Conservation (phyloP, 306 rosid species). For the Cajanus cajan region DNA sequence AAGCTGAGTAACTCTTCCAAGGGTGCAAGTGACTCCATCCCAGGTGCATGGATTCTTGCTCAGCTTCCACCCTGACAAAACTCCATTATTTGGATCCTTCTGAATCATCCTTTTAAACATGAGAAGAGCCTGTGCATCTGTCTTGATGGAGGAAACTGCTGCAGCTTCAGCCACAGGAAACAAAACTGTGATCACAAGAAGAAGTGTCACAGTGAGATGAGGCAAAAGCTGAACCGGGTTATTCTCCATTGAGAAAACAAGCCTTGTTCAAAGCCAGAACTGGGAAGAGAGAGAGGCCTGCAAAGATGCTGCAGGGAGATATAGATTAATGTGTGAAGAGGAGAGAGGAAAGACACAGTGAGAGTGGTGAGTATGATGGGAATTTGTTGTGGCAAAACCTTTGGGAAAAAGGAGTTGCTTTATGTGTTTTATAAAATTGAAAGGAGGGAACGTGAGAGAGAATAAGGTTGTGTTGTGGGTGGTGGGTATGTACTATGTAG, state of each 20-base stretch:
- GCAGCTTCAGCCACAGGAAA: slow-evolving; percentile 45
- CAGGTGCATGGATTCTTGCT: slow-evolving; percentile 67
- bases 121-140: slow-evolving; percentile 73
- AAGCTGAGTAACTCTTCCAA: slow-evolving; percentile 65
- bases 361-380: slow-evolving; percentile 68
- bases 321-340: slow-evolving; percentile 21
- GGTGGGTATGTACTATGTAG: slow-evolving; percentile 26
- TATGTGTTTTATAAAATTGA: slow-evolving; percentile 43
- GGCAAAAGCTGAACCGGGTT: slow-evolving; percentile 45
- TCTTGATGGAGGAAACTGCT: slow-evolving; percentile 49
- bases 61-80: slow-evolving; percentile 64
- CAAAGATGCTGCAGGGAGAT: slow-evolving; percentile 31
- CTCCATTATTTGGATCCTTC: slow-evolving; percentile 62
- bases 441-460: slow-evolving; percentile 60
- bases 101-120: slow-evolving; percentile 65
- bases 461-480: slow-evolving; percentile 32
- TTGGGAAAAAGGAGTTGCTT: slow-evolving; percentile 64
- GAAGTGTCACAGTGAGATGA: slow-evolving; percentile 35
- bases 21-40: slow-evolving; percentile 76
- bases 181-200: slow-evolving; percentile 32
- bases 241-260: slow-evolving; percentile 70
- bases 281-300: slow-evolving; percentile 26
- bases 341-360: slow-evolving; percentile 36
- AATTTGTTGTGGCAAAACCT: slow-evolving; percentile 54
- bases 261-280: slow-evolving; percentile 38